These are phyloP conservation scores for Tolypocladium endophyticum DNA, from an alignment of 2,329 filamentous ascomycete species.

Conservation along the genomic window DNA sequence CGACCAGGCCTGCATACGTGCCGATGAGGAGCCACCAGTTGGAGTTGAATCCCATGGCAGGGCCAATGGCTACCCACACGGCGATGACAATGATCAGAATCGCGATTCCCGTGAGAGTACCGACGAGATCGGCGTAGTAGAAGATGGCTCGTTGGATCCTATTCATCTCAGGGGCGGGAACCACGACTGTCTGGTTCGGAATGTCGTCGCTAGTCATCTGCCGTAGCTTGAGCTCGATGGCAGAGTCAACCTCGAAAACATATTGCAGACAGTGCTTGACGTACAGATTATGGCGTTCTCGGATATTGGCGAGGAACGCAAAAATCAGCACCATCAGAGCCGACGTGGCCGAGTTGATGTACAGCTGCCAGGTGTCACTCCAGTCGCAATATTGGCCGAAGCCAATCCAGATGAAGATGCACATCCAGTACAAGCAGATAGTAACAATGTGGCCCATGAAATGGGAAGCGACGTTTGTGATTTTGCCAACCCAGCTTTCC, in stretches of 20 bases:
- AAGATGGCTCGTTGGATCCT: slow-evolving; percentile 25
- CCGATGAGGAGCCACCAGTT: slow-evolving; percentile 39
- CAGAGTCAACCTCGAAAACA: slow-evolving; percentile 22
- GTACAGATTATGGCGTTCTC: slow-evolving; percentile 22
- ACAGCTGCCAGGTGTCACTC: slow-evolving; percentile 26
- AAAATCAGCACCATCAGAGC: slow-evolving; percentile 26
- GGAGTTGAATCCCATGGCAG: slow-evolving; percentile 24
- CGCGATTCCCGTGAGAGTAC: slow-evolving; percentile 26
- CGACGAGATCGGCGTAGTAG: slow-evolving; percentile 30
- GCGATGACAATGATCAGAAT: slow-evolving; percentile 24
- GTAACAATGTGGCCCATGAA: slow-evolving; percentile 18
- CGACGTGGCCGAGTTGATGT: slow-evolving; percentile 33
- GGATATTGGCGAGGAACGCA: slow-evolving; percentile 28
- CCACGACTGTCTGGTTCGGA: slow-evolving; percentile 20
- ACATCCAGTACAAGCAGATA: slow-evolving; percentile 21
- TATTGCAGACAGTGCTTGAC: slow-evolving; percentile 18
- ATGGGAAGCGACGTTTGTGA: slow-evolving; percentile 12
- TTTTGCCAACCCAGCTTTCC: slow-evolving; percentile 18
- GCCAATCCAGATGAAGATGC: slow-evolving; percentile 22
- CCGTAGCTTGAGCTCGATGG: slow-evolving; percentile 21
- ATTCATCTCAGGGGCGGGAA: slow-evolving; percentile 19
- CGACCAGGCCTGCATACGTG: slow-evolving; percentile 34
- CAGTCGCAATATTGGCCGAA: slow-evolving; percentile 18
- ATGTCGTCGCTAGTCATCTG: slow-evolving; percentile 19
- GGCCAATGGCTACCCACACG: slow-evolving; percentile 27